Evolutionary conservation across 2,329 filamentous ascomycete species (phyloP).

Genomic region (Trichoderma breve): DNA sequence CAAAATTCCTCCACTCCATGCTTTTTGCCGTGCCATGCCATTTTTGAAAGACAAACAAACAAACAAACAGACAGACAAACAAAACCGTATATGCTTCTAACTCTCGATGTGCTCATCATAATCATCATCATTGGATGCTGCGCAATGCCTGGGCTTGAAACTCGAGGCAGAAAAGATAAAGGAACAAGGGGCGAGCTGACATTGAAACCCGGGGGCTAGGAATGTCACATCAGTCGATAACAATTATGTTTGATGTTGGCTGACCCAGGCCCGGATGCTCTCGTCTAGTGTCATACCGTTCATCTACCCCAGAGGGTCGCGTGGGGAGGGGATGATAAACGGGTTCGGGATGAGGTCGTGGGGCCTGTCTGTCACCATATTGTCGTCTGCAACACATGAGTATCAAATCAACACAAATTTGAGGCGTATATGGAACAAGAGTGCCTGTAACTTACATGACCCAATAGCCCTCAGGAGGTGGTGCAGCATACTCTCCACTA

Average conservation of each 20-base stretch:
- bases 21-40: not conserved
- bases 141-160: not conserved
- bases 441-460: slow-evolving; percentile 27
- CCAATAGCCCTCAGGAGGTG: slow-evolving; percentile 24
- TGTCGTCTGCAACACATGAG: slow-evolving; percentile 26
- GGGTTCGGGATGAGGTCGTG: slow-evolving; percentile 16
- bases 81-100: not conserved
- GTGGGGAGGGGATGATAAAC: slow-evolving; percentile 23
- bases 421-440: not conserved
- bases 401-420: not conserved
- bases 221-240: slow-evolving; percentile 17
- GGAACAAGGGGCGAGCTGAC: not conserved
- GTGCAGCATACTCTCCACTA: slow-evolving; percentile 13
- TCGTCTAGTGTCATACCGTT: slow-evolving; percentile 22
- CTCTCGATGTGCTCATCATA: not conserved
- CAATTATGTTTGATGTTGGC: slow-evolving; percentile 7
- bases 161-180: not conserved
- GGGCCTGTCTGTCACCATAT: not conserved
- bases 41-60: not conserved
- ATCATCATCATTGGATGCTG: not conserved
- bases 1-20: slow-evolving; percentile 10
- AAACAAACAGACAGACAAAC: not conserved
- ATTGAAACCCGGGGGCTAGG: not conserved
- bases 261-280: slow-evolving; percentile 16
- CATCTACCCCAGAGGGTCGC: slow-evolving; percentile 5